Evolutionary conservation across 169 alveolate genomes (phyloP).

Genomic region (Neospora caninum): DNA sequence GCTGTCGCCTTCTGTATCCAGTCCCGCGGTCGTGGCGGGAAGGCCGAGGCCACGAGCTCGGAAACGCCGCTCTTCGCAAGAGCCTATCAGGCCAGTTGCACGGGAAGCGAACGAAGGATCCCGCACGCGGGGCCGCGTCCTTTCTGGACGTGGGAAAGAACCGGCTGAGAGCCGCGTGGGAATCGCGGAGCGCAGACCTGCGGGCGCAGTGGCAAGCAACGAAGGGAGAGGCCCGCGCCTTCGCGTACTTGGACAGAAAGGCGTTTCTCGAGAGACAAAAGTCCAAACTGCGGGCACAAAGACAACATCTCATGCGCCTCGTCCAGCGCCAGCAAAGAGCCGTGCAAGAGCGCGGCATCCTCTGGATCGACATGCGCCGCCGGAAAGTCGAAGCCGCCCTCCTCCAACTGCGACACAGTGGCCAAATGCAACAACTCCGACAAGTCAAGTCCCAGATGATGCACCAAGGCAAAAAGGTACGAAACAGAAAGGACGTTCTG

Average conservation of each 20-base stretch:
- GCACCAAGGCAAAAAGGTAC: neutral
- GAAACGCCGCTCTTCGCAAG: neutral
- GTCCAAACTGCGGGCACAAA: neutral
- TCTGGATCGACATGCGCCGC: slow-evolving; percentile 20
- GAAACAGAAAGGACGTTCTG: neutral
- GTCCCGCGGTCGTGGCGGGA: neutral
- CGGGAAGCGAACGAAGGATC: neutral
- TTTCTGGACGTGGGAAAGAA: neutral
- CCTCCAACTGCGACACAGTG: neutral
- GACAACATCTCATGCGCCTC: slow-evolving; percentile 9
- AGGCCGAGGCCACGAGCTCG: neutral
- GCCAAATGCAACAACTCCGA: neutral
- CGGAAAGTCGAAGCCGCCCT: neutral
- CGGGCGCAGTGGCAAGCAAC: neutral
- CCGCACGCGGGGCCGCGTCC: neutral
- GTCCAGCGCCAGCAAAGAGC: neutral
- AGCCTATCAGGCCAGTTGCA: neutral
- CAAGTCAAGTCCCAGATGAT: neutral
- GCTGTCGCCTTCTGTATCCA: neutral
- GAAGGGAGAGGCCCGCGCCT: neutral
- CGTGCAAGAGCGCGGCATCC: slow-evolving; percentile 1
- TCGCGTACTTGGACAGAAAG: neutral
- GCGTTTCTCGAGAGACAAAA: slow-evolving; percentile 3
- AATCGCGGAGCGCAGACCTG: neutral
- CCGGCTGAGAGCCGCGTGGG: neutral